Conservation (phyloP, 2,329 filamentous ascomycete species). For the Claviceps monticola region DNA sequence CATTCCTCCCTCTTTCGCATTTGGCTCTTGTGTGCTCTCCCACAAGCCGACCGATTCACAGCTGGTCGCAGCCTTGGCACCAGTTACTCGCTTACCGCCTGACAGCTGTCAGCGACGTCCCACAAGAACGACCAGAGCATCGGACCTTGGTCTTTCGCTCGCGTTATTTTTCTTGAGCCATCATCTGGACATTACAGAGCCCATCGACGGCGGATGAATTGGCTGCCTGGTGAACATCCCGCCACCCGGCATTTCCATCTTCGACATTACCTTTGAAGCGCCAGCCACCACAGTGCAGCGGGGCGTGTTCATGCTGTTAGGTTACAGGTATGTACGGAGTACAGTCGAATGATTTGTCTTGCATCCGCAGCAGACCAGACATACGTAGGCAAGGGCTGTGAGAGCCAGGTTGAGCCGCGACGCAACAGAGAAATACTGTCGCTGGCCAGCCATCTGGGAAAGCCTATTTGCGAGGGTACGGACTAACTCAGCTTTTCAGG, state of each 20-base stretch:
- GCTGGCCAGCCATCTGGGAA: constrained; percentile 2
- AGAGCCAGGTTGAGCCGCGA: background rate
- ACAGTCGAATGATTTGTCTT: background rate
- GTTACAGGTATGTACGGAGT: background rate
- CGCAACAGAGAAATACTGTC: background rate
- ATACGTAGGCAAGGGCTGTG: background rate
- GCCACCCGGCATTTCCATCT: background rate
- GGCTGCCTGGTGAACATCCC: background rate
- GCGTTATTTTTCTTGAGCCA: background rate
- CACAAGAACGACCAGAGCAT: no score
- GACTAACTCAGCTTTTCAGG: background rate
- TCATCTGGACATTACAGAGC: background rate
- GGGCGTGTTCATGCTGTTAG: background rate
- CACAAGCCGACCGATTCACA: no score
- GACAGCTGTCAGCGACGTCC: constrained; percentile 1
- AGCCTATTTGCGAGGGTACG: background rate
- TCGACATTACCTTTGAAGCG: background rate
- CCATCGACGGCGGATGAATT: background rate
- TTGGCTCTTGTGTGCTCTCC: no score
- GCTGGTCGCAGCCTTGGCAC: background rate
- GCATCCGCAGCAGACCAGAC: background rate
- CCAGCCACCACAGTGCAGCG: constrained; percentile 1
- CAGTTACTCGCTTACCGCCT: background rate
- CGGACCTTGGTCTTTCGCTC: background rate
- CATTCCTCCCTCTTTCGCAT: no score